phyloP scores from a whole-genome alignment of 345 rosid genomes.

The Brassica incana region DNA sequence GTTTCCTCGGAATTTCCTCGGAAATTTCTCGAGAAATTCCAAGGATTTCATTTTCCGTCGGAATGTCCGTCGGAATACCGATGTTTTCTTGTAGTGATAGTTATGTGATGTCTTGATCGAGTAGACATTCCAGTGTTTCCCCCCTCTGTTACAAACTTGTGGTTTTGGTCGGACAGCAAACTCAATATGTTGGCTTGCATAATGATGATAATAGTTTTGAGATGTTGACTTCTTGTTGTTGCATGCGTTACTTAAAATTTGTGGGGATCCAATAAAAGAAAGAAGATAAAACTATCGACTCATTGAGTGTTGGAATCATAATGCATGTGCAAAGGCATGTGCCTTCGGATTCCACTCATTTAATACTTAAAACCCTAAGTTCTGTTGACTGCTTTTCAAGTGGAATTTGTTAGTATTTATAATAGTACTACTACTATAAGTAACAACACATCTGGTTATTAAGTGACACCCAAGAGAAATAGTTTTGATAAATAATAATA shows the following conservation, averaged over 20 bases:
- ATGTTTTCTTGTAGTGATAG: too few species aligned
- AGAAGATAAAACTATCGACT: background rate
- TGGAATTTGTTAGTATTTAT: slow-evolving; percentile 7
- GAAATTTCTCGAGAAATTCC: too few species aligned
- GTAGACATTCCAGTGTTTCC: slow-evolving; percentile 10
- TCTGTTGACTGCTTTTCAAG: slow-evolving; percentile 33
- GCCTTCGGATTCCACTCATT: slow-evolving; percentile 29
- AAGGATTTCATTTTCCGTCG: too few species aligned
- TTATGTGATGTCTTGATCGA: slow-evolving; percentile 10
- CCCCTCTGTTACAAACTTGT: slow-evolving; percentile 3
- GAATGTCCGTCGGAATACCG: too few species aligned
- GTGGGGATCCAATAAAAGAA: slow-evolving; percentile 28
- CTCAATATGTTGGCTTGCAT: slow-evolving; percentile 19
- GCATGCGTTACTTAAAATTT: slow-evolving; percentile 25
- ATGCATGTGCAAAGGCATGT: slow-evolving; percentile 44
- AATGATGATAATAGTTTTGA: slow-evolving; percentile 16
- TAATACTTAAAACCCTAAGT: slow-evolving; percentile 16
- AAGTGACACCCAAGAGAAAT: background rate
- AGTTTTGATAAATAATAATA: background rate
- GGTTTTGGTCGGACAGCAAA: slow-evolving; percentile 31
- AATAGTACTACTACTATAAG: background rate
- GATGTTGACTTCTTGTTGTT: slow-evolving; percentile 31
- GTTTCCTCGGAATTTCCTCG: too few species aligned
- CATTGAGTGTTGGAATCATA: slow-evolving; percentile 15
- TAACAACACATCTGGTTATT: background rate